These are phyloP conservation scores for Hordeum marinum DNA, from an alignment of 176 grass and related monocot species.

Conservation along the genomic window DNA sequence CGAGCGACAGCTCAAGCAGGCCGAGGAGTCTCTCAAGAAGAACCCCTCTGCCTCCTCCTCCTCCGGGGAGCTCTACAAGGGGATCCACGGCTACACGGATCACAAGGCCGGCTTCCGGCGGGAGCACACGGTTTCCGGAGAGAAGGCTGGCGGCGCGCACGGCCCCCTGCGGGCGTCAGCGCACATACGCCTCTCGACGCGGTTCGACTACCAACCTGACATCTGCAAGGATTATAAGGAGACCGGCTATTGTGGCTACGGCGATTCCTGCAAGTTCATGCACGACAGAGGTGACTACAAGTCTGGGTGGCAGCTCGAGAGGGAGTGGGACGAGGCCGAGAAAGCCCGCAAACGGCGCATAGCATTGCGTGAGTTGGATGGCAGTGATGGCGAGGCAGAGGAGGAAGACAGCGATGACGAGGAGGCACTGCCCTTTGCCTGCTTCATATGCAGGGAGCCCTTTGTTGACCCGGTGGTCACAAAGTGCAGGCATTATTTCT, in stretches of 20 bases:
- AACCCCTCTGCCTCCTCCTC: constrained; percentile 24
- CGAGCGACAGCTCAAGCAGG: constrained; percentile 76
- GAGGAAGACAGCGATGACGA: constrained; percentile 41
- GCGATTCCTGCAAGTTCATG: constrained; percentile 96
- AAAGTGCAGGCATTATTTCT: constrained; percentile 90
- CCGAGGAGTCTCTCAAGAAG: constrained; percentile 54
- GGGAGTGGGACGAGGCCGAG: constrained; percentile 68
- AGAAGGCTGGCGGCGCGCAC: constrained; percentile 80
- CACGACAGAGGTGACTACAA: constrained; percentile 94
- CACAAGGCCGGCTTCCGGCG: constrained; percentile 79
- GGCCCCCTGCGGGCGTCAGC: constrained; percentile 74
- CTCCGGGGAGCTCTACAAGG: constrained; percentile 57
- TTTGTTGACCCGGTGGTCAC: constrained; percentile 85
- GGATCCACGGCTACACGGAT: constrained; percentile 83
- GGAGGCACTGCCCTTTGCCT: constrained; percentile 77
- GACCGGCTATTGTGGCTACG: constrained; percentile 86
- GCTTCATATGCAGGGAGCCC: constrained; percentile 69
- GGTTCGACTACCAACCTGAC: constrained; percentile 89
- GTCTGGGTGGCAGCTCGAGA: constrained; percentile 93
- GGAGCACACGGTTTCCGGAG: constrained; percentile 78
- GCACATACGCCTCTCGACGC: constrained; percentile 65
- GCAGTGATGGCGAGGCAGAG: constrained; percentile 31
- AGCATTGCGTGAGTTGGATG: constrained; percentile 31
- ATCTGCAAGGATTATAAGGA: constrained; percentile 99
- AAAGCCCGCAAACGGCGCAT: constrained; percentile 65